Evolutionary conservation across 495 filamentous ascomycete genomes (phyloP), one percentile per base, ranked within the genome.

Genomic region (Penicillium atrosanguineum): DNA sequence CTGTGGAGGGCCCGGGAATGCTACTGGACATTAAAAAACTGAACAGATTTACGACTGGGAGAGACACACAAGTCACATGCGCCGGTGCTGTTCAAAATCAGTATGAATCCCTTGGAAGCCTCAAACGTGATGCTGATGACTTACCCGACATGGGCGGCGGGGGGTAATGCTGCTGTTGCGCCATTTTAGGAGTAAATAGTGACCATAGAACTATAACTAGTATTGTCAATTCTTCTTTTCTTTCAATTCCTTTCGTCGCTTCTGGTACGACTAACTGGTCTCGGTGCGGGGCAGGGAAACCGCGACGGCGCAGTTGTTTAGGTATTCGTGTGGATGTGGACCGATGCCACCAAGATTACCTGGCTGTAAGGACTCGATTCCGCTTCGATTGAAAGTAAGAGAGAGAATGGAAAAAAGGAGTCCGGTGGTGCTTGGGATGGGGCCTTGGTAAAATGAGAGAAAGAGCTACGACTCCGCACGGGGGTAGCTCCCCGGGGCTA

Each of bases 131-230:
- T 34, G 12, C 20, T 38, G 20, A 20, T 23, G 15, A 29, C 63
- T 43, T 52, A 66, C 63, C 63, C 8, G 60, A 61, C 55, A 56
- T 55, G 9, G 63, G 63, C 5, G 61, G 55, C 7, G 60, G 52
- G 0, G 56, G 46, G 18, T 58, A 59, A 7, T 62, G 51, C 1
- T 20, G 16, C 29, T 62, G 56, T 21, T 57, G 38, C 14, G 52
- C 20, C 46, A 58, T 61, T n/a, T 7, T 41, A 21, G 29, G 15
- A 36, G 31, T 3, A 29, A 8, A 9, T 1, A 45, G 6, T 14
- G 0, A 16, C 16, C 16, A 26, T 6, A 23, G 15, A 0, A 8
- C 23, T 6, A 14, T 16, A 2, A 4, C n/a, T 8, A 15, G 7
- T 1, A 31, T 31, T 31, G 28, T 31, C 28, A 45, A 21, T 21